These are phyloP conservation scores for Penicillium hordei DNA, from an alignment of 2,329 filamentous ascomycete species.

Conservation along the genomic window DNA sequence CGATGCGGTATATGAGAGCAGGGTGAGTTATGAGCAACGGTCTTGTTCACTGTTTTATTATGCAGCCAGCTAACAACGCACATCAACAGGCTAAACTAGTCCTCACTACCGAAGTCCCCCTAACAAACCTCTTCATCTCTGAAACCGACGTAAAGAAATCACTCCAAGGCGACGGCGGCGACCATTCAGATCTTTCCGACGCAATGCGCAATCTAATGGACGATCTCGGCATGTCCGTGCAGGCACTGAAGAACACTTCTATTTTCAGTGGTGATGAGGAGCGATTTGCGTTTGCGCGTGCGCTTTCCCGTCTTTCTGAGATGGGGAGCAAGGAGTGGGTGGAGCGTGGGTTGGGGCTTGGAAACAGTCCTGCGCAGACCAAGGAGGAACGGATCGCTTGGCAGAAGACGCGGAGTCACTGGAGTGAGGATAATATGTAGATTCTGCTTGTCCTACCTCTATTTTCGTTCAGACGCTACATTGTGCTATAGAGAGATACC, in stretches of 20 bases:
- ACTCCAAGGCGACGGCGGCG: conserved; percentile 48
- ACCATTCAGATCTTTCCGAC: conserved; percentile 59
- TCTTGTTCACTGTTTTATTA: neutral
- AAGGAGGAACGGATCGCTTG: conserved; percentile 50
- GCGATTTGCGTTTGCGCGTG: conserved; percentile 90
- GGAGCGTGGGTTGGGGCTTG: conserved; percentile 65
- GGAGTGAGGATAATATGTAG: conserved; percentile 52
- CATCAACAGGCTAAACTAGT: conserved; percentile 79
- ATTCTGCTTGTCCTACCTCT: neutral
- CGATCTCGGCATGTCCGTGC: conserved; percentile 80
- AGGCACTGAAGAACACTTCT: conserved; percentile 77
- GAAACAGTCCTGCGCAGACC: conserved; percentile 45
- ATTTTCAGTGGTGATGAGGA: conserved; percentile 96
- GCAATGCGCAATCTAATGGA: conserved; percentile 81
- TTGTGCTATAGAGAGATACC: conserved; percentile 2
- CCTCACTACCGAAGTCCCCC: conserved; percentile 80
- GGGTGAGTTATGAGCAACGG: conserved; percentile 42
- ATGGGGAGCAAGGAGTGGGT: conserved; percentile 98
- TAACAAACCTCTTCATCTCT: conserved; percentile 83
- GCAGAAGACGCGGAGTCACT: conserved; percentile 50
- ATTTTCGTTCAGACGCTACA: neutral
- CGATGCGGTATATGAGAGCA: conserved; percentile 85
- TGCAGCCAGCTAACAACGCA: neutral
- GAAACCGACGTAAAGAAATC: conserved; percentile 66
- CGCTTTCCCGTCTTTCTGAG: conserved; percentile 77